These are phyloP conservation scores for Podila horticola DNA, from an alignment of 192 early-diverging fungal genomes.

Conservation along the genomic window DNA sequence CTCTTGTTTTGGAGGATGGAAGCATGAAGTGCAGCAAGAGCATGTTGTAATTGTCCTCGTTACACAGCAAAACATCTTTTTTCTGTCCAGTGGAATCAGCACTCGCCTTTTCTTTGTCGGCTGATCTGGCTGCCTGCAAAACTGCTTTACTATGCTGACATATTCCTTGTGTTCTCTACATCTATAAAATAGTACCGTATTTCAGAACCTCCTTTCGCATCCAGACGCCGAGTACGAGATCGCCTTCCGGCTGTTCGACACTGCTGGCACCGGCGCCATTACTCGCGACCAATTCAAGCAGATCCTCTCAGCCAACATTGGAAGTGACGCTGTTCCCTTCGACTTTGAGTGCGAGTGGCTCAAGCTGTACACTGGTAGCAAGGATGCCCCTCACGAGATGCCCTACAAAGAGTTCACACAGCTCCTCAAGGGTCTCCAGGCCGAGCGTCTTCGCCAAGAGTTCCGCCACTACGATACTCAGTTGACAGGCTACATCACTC, in stretches of 20 bases:
- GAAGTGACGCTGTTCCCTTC: slow-evolving; percentile 67
- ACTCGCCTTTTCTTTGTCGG: too few relatives aligned
- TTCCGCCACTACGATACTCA: slow-evolving; percentile 78
- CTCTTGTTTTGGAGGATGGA: too few relatives aligned
- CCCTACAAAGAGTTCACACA: slow-evolving; percentile 77
- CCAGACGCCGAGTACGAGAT: slow-evolving; percentile 82
- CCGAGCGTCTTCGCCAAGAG: slow-evolving; percentile 75
- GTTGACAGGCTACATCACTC: slow-evolving; percentile 66
- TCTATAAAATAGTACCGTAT: slow-evolving; percentile 52
- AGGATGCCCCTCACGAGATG: slow-evolving; percentile 62
- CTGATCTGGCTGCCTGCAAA: too few relatives aligned
- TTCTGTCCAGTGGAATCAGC: too few relatives aligned
- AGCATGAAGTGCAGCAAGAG: too few relatives aligned
- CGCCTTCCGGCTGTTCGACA: slow-evolving; percentile 74
- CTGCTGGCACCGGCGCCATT: slow-evolving; percentile 65
- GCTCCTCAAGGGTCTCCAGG: slow-evolving; percentile 76
- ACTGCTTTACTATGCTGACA: too few relatives aligned
- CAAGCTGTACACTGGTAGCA: slow-evolving; percentile 69
- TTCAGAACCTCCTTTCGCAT: slow-evolving; percentile 66
- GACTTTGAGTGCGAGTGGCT: slow-evolving; percentile 81
- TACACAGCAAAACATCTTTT: too few relatives aligned
- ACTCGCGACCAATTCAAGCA: slow-evolving; percentile 76
- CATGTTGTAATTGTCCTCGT: too few relatives aligned
- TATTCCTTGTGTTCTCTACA: too few relatives aligned
- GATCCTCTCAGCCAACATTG: slow-evolving; percentile 63